phyloP scores from a whole-genome alignment of 495 filamentous ascomycete species.

The Aspergillus incahuasiensis region DNA sequence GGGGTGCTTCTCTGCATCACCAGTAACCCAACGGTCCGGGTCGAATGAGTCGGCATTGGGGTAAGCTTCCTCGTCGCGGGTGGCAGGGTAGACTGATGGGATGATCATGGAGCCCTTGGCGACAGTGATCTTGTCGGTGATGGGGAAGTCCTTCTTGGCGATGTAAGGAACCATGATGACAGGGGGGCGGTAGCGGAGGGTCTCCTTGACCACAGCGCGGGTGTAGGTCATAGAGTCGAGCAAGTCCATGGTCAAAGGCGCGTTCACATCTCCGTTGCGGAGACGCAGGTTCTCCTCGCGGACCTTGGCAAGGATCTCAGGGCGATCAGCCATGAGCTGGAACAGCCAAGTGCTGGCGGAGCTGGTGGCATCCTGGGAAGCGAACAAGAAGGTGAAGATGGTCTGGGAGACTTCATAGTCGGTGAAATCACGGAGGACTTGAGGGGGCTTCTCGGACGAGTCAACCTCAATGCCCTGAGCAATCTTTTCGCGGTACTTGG shows the following conservation, averaged over 20 bases:
- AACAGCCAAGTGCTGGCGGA: conserved; percentile 92
- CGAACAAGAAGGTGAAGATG: conserved; percentile 95
- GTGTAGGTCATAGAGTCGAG: conserved; percentile 88
- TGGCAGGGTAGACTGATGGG: conserved; percentile 81
- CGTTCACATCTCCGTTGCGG: conserved; percentile 70
- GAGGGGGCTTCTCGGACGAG: conserved; percentile 69
- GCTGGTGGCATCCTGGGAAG: conserved; percentile 93
- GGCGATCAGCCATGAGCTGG: conserved; percentile 90
- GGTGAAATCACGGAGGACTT: conserved; percentile 78
- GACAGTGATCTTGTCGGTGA: conserved; percentile 81
- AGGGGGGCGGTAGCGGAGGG: conserved; percentile 89
- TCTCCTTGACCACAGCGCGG: conserved; percentile 88
- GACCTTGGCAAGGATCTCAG: conserved; percentile 83
- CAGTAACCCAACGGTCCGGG: conserved; percentile 89
- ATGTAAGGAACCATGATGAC: conserved; percentile 98
- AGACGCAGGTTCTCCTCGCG: conserved; percentile 84
- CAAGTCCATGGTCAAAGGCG: conserved; percentile 71
- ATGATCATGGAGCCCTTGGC: conserved; percentile 95
- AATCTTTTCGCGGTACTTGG: conserved; percentile 68
- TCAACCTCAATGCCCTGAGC: conserved; percentile 64
- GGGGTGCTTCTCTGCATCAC: conserved; percentile 81
- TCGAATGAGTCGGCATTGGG: conserved; percentile 78
- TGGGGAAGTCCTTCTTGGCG: conserved; percentile 92
- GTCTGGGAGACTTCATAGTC: conserved; percentile 94
- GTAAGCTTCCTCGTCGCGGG: conserved; percentile 92